Evolutionary conservation across 805 yeast species (phyloP), one percentile per base, ranked within the genome.

Genomic region (Wickerhamomyces pijperi): DNA sequence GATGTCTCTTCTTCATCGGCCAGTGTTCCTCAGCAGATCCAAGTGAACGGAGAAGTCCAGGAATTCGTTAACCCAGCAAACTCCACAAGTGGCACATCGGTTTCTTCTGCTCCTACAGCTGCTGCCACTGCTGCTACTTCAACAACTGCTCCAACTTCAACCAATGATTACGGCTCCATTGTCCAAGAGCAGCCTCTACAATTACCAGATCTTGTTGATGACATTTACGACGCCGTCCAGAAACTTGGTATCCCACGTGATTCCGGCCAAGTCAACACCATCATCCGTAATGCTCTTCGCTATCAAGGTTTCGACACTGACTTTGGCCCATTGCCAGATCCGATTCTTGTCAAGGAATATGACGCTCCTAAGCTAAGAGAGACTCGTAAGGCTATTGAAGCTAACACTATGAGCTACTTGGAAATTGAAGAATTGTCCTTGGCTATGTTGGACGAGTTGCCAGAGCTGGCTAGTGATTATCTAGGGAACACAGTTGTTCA

Each of bases 401-500:
- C 68, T 8, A 73, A 76, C 37, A 50, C 56, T 9, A 55, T 76
- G 45, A 47, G 78, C 2, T 72, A 69, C 42, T 55, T 68, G 12
- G 95, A 85, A 46, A 68, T 86, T 35, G 97, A 88, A 55, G 87
- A 78, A 45, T 62, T 86, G 31, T 86, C 94, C 6, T 55, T 86
- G 39, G 82, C 86, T 4, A 84, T 90, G 88, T 62, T 83, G 43
- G 81, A 76, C 43, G 97, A 92, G 58, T 69, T 92, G 42, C 95
- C 97, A 2, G 95, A 85, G 53, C 67, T 92, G 38, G 77, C 95
- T 20, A 78, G 90, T 39, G 98, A 92, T 60, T 92, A 92, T 54
- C 65, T 92, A 39, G 98, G 98, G 17, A 92, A 92, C 56, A 92
- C 98, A 0, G 83, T 92, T 35, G 94, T 90, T 15, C 98, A 92